Evolutionary conservation across 2,329 filamentous ascomycete genomes (phyloP).

Genomic region (Bipolaris victoriae): DNA sequence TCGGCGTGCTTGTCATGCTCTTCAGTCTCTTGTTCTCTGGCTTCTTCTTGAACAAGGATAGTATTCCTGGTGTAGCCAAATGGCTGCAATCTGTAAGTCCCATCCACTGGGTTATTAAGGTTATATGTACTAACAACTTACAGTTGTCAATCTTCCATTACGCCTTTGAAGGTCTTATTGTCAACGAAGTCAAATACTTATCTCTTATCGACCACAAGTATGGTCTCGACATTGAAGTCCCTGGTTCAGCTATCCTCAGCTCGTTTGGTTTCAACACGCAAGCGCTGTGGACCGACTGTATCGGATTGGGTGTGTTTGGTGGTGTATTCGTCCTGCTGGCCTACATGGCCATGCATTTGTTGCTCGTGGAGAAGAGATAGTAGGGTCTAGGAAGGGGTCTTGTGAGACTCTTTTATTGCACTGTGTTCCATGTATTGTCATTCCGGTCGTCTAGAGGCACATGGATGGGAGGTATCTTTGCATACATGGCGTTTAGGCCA

Average conservation of each 20-base stretch:
- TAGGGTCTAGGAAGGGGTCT: background rate
- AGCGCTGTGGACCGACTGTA: conserved; percentile 83
- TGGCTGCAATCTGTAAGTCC: conserved; percentile 82
- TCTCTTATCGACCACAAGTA: conserved; percentile 94
- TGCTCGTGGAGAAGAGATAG: conserved; percentile 87
- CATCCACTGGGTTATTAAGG: background rate
- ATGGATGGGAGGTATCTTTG: conserved; percentile 1
- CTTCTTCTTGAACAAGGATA: conserved; percentile 90
- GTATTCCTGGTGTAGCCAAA: conserved; percentile 80
- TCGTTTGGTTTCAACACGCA: conserved; percentile 92
- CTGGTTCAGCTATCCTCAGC: conserved; percentile 90
- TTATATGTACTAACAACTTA: conserved; percentile 15
- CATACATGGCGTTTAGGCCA: conserved; percentile 1
- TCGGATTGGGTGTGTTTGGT: conserved; percentile 81
- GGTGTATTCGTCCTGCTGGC: conserved; percentile 84
- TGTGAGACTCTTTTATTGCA: background rate
- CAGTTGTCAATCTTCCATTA: conserved; percentile 96
- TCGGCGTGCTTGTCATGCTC: conserved; percentile 95
- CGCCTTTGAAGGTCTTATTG: conserved; percentile 92
- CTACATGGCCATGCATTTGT: conserved; percentile 89
- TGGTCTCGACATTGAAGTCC: conserved; percentile 93
- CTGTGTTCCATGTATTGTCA: background rate
- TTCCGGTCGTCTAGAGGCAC: background rate
- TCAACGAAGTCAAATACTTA: conserved; percentile 92
- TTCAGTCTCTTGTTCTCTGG: conserved; percentile 96